Percentiles rank a stretch among this genome's conserved stretches.
Evolutionary conservation across 2,329 filamentous ascomycete species (phyloP).

Genomic region (Zasmidium citrigriseum): DNA sequence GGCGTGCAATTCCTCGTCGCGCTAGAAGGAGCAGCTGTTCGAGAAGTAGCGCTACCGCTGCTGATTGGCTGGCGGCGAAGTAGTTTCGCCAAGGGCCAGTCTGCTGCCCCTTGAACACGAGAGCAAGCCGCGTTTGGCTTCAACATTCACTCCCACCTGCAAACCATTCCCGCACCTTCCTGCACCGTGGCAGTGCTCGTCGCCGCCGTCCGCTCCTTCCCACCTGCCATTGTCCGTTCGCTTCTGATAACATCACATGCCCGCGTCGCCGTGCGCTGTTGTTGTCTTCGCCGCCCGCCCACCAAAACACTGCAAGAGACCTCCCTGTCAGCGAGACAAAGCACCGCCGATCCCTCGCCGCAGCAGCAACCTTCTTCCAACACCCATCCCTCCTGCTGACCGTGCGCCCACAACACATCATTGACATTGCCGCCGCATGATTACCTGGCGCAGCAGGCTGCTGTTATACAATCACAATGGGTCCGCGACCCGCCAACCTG

Average conservation of each 20-base stretch:
- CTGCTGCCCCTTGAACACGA: neutral
- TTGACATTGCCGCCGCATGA: conserved; percentile 10
- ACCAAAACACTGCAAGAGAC: conserved; percentile 1
- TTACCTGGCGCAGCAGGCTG: neutral
- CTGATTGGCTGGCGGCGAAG: neutral
- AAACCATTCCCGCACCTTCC: neutral
- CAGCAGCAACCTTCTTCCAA: neutral
- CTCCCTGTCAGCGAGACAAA: neutral
- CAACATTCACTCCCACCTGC: neutral
- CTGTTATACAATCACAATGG: conserved; percentile 23
- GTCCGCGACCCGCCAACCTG: conserved; percentile 30
- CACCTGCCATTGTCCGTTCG: neutral
- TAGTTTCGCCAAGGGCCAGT: neutral
- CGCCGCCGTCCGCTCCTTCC: conserved; percentile 1
- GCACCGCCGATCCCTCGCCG: neutral
- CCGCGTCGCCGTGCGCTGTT: neutral
- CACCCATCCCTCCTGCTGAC: neutral
- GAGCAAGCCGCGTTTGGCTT: neutral
- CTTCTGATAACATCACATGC: neutral
- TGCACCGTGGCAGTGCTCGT: conserved; percentile 4
- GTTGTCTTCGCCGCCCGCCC: neutral
- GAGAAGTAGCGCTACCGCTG: neutral
- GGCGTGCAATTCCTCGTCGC: neutral
- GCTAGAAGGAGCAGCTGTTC: neutral
- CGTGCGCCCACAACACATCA: neutral